These are phyloP conservation scores for Harringtonia aguacate DNA, from an alignment of 2,329 filamentous ascomycete species.

Conservation along the genomic window DNA sequence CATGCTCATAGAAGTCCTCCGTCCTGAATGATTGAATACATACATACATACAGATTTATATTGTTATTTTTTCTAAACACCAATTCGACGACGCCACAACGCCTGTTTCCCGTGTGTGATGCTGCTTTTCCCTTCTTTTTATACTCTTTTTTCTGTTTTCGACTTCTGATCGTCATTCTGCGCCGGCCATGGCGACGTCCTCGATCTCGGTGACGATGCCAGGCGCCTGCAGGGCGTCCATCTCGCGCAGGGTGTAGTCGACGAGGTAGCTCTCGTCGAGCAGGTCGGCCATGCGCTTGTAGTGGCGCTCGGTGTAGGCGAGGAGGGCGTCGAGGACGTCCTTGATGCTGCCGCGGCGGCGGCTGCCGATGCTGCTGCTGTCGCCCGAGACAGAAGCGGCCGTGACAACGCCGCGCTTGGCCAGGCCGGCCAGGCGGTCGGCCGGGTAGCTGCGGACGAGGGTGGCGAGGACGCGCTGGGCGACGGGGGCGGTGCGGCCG, in stretches of 20 bases:
- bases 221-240: conserved; percentile 59
- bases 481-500: conserved; percentile 70
- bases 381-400: conserved; percentile 20
- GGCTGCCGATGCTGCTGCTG: conserved; percentile 34
- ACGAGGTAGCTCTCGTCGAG: conserved; percentile 91
- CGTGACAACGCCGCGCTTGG: conserved; percentile 33
- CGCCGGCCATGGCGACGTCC: conserved; percentile 15
- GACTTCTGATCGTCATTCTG: no score
- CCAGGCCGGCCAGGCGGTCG: conserved; percentile 60
- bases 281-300: conserved; percentile 77
- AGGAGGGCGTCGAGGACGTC: conserved; percentile 81
- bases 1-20: no score
- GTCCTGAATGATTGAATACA: no score
- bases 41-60: no score
- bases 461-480: conserved; percentile 74
- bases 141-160: background rate
- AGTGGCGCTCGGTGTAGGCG: conserved; percentile 89
- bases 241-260: conserved; percentile 86
- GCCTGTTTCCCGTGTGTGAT: no score
- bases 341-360: conserved; percentile 56
- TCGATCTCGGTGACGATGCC: conserved; percentile 1
- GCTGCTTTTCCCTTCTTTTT: background rate
- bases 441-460: conserved; percentile 75
- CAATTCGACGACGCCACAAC: no score
- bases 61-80: no score